These are phyloP conservation scores for Trametes elegans DNA, from an alignment of 768 basidiomycete genomes.

Conservation along the genomic window DNA sequence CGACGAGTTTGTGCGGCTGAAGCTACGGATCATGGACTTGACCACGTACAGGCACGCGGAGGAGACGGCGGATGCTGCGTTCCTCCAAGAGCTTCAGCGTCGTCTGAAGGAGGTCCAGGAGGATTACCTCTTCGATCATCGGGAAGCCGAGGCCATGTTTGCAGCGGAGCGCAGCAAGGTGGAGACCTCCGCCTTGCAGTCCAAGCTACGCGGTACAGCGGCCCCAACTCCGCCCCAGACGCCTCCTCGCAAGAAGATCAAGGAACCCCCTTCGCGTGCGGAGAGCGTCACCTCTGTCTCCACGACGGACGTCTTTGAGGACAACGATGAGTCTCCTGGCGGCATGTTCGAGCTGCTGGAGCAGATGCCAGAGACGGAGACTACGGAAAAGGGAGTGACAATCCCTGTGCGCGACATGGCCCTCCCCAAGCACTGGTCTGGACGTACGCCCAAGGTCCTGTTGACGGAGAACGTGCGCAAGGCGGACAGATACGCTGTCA, in stretches of 20 bases:
- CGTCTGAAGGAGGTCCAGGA: slow-evolving; percentile 47
- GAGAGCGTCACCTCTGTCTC: slow-evolving; percentile 2
- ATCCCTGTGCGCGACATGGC: slow-evolving; percentile 68
- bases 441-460: slow-evolving; percentile 73
- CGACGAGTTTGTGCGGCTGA: slow-evolving; percentile 59
- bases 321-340: slow-evolving; percentile 43
- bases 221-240: neutral
- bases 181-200: slow-evolving; percentile 43
- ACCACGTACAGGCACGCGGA: slow-evolving; percentile 33
- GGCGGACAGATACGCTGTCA: slow-evolving; percentile 69
- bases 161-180: slow-evolving; percentile 49
- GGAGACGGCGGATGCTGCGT: slow-evolving; percentile 28
- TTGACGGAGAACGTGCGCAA: slow-evolving; percentile 69
- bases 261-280: slow-evolving; percentile 14
- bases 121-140: slow-evolving; percentile 71
- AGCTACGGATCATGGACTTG: slow-evolving; percentile 51
- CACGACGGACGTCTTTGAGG: slow-evolving; percentile 49
- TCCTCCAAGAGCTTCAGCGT: slow-evolving; percentile 40
- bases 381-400: slow-evolving; percentile 52
- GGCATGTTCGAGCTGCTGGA: slow-evolving; percentile 79
- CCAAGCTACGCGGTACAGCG: slow-evolving; percentile 36
- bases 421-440: slow-evolving; percentile 81
- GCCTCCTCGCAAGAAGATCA: slow-evolving; percentile 4
- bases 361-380: slow-evolving; percentile 52
- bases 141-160: slow-evolving; percentile 61